Evolutionary conservation across 1,284 basidiomycete species (phyloP).

Genomic region (Rhodotorula sp.): DNA sequence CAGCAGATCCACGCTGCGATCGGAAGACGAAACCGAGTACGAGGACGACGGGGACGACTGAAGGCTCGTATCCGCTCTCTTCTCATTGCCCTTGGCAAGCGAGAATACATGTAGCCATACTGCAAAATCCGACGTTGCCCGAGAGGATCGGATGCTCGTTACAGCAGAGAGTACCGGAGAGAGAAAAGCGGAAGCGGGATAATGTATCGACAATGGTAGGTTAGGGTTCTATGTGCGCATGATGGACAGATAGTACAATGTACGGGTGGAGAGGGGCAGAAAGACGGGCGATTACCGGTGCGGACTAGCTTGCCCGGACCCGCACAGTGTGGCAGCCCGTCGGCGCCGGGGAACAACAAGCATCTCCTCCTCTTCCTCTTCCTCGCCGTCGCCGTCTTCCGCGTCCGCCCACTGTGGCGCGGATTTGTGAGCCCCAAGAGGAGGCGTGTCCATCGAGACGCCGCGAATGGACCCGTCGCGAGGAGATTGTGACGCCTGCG

Average conservation of each 20-base stretch:
- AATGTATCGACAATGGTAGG: not conserved
- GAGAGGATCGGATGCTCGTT: too few relatives aligned
- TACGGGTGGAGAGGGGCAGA: too few relatives aligned
- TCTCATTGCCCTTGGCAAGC: too few relatives aligned
- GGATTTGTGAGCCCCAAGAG: not conserved
- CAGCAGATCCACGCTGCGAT: too few relatives aligned
- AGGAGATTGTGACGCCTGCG: constrained; percentile 4
- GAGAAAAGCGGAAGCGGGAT: not conserved
- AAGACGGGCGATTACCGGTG: not conserved
- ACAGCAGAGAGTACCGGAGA: not conserved
- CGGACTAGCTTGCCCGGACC: not conserved
- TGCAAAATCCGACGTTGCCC: too few relatives aligned
- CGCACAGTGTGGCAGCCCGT: constrained; percentile 26
- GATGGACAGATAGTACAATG: not conserved
- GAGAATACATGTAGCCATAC: too few relatives aligned
- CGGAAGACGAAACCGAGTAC: too few relatives aligned
- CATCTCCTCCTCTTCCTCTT: constrained; percentile 30
- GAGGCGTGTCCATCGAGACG: constrained; percentile 8
- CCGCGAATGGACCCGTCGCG: constrained; percentile 12
- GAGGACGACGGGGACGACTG: too few relatives aligned
- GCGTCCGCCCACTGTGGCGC: constrained; percentile 9
- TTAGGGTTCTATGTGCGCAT: not conserved
- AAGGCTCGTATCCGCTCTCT: too few relatives aligned
- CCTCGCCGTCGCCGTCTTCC: constrained; percentile 18
- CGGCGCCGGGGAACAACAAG: constrained; percentile 28